A percentile compares a stretch with the other conserved stretches of the same genome.
These are phyloP conservation scores for Bathelium albidoporum DNA, from an alignment of 495 filamentous ascomycete genomes.

Conservation along the genomic window DNA sequence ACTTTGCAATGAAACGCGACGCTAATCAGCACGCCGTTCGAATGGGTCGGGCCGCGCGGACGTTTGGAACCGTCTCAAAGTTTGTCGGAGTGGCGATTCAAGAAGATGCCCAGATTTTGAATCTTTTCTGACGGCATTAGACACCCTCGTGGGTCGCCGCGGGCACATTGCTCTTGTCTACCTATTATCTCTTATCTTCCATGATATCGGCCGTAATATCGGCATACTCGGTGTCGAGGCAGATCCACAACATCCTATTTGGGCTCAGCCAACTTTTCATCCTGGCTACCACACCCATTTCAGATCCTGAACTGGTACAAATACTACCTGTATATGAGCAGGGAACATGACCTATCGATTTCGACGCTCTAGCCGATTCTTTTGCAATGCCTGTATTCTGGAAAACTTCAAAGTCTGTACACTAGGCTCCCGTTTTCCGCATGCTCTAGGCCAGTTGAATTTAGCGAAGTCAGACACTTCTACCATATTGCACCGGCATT, in stretches of 20 bases:
- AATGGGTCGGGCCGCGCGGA: not conserved
- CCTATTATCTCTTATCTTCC: too few relatives aligned
- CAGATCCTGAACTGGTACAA: not conserved
- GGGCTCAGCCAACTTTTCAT: not conserved
- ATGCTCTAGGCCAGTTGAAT: not conserved
- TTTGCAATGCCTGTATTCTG: not conserved
- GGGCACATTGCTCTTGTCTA: not conserved
- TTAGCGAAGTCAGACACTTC: not conserved
- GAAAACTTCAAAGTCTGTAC: not conserved
- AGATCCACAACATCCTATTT: not conserved
- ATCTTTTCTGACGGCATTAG: not conserved
- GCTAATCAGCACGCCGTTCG: not conserved
- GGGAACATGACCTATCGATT: not conserved
- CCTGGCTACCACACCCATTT: not conserved
- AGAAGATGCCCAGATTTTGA: not conserved
- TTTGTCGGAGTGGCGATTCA: not conserved
- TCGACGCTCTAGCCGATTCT: not conserved
- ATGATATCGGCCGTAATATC: not conserved
- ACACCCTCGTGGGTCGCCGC: not conserved
- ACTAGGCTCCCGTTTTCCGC: not conserved
- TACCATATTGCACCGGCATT: not conserved
- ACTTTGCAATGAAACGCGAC: too few relatives aligned
- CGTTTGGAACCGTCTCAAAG: not conserved
- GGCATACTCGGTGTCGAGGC: not conserved
- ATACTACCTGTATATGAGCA: not conserved